Evolutionary conservation across 805 yeast genomes (phyloP).

Genomic region (Nakazawaea pomicola): DNA sequence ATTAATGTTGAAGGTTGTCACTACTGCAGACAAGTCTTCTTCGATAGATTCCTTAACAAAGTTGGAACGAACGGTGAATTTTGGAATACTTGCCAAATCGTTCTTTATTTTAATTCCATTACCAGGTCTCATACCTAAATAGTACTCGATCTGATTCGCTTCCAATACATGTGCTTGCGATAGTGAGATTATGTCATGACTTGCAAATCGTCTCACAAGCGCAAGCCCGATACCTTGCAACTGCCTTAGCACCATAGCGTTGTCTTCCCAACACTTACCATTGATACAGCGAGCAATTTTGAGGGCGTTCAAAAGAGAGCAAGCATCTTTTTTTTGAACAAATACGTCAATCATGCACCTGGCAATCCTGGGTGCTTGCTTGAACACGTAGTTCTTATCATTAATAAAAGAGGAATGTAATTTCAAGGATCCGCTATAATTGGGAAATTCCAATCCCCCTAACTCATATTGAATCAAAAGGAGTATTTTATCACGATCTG

Average conservation of each 20-base stretch:
- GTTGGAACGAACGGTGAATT: constrained; percentile 21
- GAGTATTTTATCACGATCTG: constrained; percentile 32
- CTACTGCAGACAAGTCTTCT: constrained; percentile 13
- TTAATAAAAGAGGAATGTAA: constrained; percentile 34
- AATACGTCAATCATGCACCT: constrained; percentile 41
- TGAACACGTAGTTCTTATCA: constrained; percentile 39
- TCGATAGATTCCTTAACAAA: constrained; percentile 14
- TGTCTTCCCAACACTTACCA: constrained; percentile 48
- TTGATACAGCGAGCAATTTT: constrained; percentile 33
- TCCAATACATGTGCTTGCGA: constrained; percentile 25
- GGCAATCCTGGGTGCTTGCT: constrained; percentile 36
- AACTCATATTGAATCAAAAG: constrained; percentile 44
- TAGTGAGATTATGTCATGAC: constrained; percentile 29
- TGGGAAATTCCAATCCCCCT: constrained; percentile 44
- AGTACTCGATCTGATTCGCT: constrained; percentile 33
- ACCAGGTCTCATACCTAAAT: constrained; percentile 35
- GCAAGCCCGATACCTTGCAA: constrained; percentile 41
- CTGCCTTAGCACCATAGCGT: constrained; percentile 40
- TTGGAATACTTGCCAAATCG: constrained; percentile 32
- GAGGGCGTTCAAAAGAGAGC: constrained; percentile 34
- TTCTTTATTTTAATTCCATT: constrained; percentile 31
- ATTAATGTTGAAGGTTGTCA: constrained; percentile 16
- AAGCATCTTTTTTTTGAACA: constrained; percentile 34
- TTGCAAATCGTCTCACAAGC: constrained; percentile 32
- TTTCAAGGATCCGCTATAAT: constrained; percentile 33